Evolutionary conservation across 805 yeast species (phyloP), one percentile per base, ranked within the genome.

Genomic region (Geotrichum ghanense): DNA sequence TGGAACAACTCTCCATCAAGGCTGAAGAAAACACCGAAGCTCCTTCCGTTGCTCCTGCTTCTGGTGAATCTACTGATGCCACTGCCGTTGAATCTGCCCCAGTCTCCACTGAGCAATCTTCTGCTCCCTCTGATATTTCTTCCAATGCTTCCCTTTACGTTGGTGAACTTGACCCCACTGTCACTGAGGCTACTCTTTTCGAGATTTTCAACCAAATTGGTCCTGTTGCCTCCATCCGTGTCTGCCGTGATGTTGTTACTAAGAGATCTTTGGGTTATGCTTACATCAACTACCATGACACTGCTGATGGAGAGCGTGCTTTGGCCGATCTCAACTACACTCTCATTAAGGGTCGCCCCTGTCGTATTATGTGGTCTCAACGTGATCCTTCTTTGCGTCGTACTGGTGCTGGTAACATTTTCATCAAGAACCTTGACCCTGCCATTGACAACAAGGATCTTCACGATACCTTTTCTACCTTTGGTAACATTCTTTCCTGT

Each of bases 281-380:
- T 61, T 92, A 92, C 73, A 96, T 92, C 62, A 92, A 92, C 83
- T 92, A 74, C 81, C 88, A 82, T 73, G 79, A 81, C 68, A 71
- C 76, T 57, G 84, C 76, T 54, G 97, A 92, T 64, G 97, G 95
- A 64, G 88, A 82, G 72, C 81, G 76, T 64, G 98, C 98, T 53
- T 74, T 92, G 67, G 95, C 88, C 66, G 92, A 87, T 71, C 79
- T 92, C 71, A 92, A 90, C 86, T 92, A 92, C 76, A 71, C 88
- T 50, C 79, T 79, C 62, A 81, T 92, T 72, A 89, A 89, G 70
- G 97, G 96, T 64, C 86, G 83, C 64, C 88, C 96, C 62, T 88
- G 97, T 74, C 87, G 98, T 72, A 90, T 92, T 74, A 92, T 92
- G 97, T 88, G 97, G 97, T 88, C 97, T 57, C 97, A 92, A 76